Evolutionary conservation across 2,329 filamentous ascomycete species (phyloP).

Genomic region (Verticillium longisporum): DNA sequence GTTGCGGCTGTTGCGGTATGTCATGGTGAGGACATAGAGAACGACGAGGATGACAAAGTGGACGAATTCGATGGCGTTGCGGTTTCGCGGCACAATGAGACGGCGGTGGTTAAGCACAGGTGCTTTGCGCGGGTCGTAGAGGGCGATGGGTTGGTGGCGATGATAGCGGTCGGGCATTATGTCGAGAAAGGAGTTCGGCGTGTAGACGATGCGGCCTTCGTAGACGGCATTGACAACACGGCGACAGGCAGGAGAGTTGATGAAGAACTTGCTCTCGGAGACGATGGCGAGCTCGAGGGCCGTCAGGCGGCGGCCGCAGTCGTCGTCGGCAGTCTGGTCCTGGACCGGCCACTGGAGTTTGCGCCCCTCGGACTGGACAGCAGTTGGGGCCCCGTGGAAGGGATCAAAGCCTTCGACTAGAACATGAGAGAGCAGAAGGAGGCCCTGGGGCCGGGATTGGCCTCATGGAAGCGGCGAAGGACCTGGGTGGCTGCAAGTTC

Average conservation of each 20-base stretch:
- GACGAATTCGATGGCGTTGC: constrained; percentile 66
- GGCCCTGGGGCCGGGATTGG: constrained; percentile 62
- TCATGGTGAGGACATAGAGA: constrained; percentile 69
- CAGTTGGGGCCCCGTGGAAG: constrained; percentile 71
- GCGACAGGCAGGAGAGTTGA: constrained; percentile 71
- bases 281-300: constrained; percentile 79
- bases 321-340: constrained; percentile 37
- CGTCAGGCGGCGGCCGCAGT: constrained; percentile 56
- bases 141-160: constrained; percentile 63
- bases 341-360: not conserved
- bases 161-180: constrained; percentile 85
- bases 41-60: constrained; percentile 66
- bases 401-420: constrained; percentile 79
- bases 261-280: constrained; percentile 71
- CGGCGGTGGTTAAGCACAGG: constrained; percentile 80
- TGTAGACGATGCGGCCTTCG: constrained; percentile 73
- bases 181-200: constrained; percentile 73
- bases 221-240: constrained; percentile 69
- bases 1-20: constrained; percentile 49
- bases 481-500: constrained; percentile 76
- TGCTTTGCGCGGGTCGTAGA: constrained; percentile 71
- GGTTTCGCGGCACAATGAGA: constrained; percentile 71
- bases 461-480: constrained; percentile 70
- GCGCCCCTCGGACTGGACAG: constrained; percentile 52
- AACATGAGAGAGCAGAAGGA: constrained; percentile 70